These are phyloP conservation scores for Aegilops umbellulata DNA, from an alignment of 176 grass and related monocot genomes.

Conservation along the genomic window DNA sequence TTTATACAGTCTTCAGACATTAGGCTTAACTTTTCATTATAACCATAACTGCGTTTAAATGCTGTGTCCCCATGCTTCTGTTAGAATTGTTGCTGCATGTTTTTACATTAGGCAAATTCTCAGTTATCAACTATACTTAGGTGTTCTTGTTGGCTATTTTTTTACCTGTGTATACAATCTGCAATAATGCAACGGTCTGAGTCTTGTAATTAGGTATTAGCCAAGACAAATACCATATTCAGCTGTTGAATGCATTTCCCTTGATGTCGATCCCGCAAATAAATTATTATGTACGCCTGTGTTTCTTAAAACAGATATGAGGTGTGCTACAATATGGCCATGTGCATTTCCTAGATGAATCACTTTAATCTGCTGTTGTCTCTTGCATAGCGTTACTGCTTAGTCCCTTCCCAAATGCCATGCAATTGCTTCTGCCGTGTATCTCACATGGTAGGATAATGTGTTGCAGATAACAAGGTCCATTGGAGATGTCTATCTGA, in stretches of 20 bases:
- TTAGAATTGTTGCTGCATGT: not conserved
- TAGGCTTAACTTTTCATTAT: not conserved
- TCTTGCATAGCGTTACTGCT: not conserved
- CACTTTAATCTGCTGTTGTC: not conserved
- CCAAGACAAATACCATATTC: not conserved
- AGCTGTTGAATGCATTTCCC: not conserved
- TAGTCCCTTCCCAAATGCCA: not conserved
- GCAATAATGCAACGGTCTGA: not conserved
- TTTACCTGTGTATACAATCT: not conserved
- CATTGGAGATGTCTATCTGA: constrained; percentile 94
- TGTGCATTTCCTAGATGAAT: not conserved
- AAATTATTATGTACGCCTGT: not conserved
- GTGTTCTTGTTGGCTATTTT: not conserved
- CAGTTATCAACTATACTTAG: constrained; percentile 14
- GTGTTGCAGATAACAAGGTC: constrained; percentile 80
- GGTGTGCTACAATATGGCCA: not conserved
- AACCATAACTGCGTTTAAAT: not conserved
- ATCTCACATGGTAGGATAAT: constrained; percentile 23
- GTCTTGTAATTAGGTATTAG: constrained; percentile 9
- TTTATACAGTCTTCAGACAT: not conserved
- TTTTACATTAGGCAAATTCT: constrained; percentile 5
- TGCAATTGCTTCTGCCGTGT: not conserved
- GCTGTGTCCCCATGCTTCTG: not conserved
- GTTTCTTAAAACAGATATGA: not conserved
- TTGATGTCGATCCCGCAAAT: not conserved